phyloP scores from a whole-genome alignment of 208 protist species.

The Endotrypanum monterogeii region DNA sequence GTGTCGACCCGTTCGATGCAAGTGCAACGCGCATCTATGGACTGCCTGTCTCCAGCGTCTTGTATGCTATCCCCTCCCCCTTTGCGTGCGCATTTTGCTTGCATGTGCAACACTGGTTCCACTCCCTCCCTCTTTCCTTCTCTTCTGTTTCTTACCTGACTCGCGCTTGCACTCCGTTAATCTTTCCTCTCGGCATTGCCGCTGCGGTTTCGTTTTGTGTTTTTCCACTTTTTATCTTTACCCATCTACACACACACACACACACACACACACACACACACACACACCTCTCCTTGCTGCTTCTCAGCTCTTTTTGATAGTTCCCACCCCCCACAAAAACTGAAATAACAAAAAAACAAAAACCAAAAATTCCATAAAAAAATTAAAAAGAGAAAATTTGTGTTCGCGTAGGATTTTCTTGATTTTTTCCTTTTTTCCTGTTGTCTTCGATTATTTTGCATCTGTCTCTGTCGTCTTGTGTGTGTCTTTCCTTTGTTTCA shows the following conservation, averaged over 20 bases:
- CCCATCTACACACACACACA: background rate
- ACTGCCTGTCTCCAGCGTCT: background rate
- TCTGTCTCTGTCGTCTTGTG: background rate
- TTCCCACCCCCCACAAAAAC: conserved; percentile 29
- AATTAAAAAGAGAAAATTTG: conserved; percentile 18
- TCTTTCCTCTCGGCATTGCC: background rate
- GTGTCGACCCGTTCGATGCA: background rate
- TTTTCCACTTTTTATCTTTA: background rate
- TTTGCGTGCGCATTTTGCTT: background rate
- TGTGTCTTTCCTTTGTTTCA: background rate
- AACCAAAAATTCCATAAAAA: conserved; percentile 37
- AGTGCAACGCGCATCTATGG: background rate
- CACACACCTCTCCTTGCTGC: background rate
- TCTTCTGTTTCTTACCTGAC: too few species aligned
- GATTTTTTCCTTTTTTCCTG: conserved; percentile 4
- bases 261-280: conserved; percentile 7
- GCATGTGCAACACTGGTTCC: background rate
- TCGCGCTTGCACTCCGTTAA: background rate
- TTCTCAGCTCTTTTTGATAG: conserved; percentile 35
- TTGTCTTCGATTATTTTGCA: background rate
- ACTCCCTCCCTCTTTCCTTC: background rate
- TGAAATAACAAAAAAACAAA: conserved; percentile 50
- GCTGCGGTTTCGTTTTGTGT: background rate
- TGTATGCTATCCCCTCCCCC: too few species aligned
- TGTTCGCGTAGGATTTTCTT: conserved; percentile 6